Base-by-base conservation (phyloP, 2,329 filamentous ascomycete species). In the Metarhizium sp. region DNA sequence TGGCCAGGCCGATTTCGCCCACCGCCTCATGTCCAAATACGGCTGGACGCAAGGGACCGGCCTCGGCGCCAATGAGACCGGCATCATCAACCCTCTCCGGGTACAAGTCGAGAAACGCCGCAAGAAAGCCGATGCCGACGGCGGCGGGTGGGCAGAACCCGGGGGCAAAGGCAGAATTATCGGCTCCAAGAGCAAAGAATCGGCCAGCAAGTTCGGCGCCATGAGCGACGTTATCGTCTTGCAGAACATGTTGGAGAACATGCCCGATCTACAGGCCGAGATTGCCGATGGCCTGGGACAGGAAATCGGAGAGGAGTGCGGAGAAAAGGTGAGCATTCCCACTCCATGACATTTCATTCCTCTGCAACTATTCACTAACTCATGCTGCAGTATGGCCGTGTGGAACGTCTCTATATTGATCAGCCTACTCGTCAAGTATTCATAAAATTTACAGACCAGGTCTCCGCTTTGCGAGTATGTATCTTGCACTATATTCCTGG, bases 261-360 rank as follows among this genome's bases (percentile, higher is more conserved):
- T 97, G 77, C 80, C 74, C 2, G 76, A 96, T 66, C 73, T 96
- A 48, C 81, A 86, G 56, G 78, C 77, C n/a, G 92, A 96, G 69
- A 82, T 96, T 51, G 81, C 85, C 57, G 79, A 80, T 14, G 83
- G 83, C 0, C 74, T 99, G 52, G 86, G 92, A 62, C 92, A 97
- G 73, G 92, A 96, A 69, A 96, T 99, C 70, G 94, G 94, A 6
- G 90, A 96, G 65, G 90, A 95, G 67, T 96, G 95, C 70, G 86
- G 85, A 51, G 84, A 90, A 60, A 91, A 92, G 78, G 82, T 86
- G 58, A 25, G 20, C 40, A 30, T 25, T 38, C 25, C 36, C 25
- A 25, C n/a, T 32, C 5, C 20, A 46, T 51, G 2, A 18, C 30
- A 20, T 0, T 25, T 34, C 42, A 18, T 50, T 36, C n/a, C 34